Evolutionary conservation across 768 basidiomycete genomes (phyloP).

Genomic region (Kwoniella bestiolae): DNA sequence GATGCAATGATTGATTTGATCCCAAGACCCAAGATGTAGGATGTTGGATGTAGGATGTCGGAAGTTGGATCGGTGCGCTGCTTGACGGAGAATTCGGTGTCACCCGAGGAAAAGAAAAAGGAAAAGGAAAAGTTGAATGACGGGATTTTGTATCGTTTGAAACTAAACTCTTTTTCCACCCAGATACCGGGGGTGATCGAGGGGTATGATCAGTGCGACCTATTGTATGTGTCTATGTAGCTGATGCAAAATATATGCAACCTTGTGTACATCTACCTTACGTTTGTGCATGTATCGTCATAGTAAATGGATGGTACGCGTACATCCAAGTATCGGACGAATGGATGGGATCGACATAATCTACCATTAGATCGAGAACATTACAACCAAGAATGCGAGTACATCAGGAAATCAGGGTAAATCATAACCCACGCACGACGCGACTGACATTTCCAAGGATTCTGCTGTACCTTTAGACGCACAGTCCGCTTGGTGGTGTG

Average conservation of each 20-base stretch:
- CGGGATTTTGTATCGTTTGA: constrained; percentile 3
- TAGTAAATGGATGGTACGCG: too few relatives aligned
- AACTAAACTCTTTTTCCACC: neutral
- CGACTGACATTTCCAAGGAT: constrained; percentile 23
- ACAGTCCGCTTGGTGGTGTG: too few relatives aligned
- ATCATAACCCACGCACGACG: constrained; percentile 1
- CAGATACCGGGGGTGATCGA: neutral
- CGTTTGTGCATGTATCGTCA: too few relatives aligned
- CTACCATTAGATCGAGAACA: neutral
- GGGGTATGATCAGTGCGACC: neutral
- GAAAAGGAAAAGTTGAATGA: neutral
- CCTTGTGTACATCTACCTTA: too few relatives aligned
- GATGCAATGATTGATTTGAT: too few relatives aligned
- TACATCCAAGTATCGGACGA: too few relatives aligned
- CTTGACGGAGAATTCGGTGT: constrained; percentile 2
- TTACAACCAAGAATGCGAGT: neutral
- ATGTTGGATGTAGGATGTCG: too few relatives aligned
- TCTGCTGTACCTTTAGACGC: neutral
- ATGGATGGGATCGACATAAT: neutral
- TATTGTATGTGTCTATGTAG: too few relatives aligned
- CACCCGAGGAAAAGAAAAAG: constrained; percentile 8
- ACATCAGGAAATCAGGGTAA: constrained; percentile 23
- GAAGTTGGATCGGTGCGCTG: too few relatives aligned
- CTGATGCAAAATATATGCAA: too few relatives aligned
- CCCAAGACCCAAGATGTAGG: too few relatives aligned